A percentile compares a stretch with the other conserved stretches of the same genome.
Evolutionary conservation across 441 rosid species (phyloP).

Genomic region (Syzygium syzygioides): DNA sequence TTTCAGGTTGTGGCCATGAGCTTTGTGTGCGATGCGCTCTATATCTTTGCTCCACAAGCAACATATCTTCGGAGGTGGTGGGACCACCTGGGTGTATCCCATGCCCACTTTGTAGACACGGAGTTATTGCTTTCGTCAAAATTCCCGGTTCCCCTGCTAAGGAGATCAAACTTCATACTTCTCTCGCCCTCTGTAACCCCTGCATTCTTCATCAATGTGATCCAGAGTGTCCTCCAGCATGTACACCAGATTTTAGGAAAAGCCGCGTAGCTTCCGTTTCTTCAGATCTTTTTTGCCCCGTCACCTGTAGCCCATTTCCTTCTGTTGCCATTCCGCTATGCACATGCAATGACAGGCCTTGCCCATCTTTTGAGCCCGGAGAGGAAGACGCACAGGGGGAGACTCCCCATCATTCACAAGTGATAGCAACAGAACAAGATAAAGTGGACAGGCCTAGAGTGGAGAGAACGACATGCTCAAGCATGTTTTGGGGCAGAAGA

Average conservation of each 20-base stretch:
- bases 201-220: constrained; percentile 82
- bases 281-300: constrained; percentile 83
- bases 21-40: constrained; percentile 90
- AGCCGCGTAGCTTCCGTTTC: constrained; percentile 67
- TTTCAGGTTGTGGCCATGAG: constrained; percentile 87
- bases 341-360: constrained; percentile 77
- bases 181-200: constrained; percentile 88
- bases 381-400: constrained; percentile 39
- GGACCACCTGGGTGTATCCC: constrained; percentile 85
- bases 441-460: constrained; percentile 69
- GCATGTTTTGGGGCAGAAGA: constrained; percentile 97
- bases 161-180: constrained; percentile 57
- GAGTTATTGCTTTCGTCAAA: constrained; percentile 67
- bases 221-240: constrained; percentile 42
- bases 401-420: constrained; percentile 37
- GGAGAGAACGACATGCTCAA: constrained; percentile 81
- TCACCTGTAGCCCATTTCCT: constrained; percentile 92
- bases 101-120: constrained; percentile 90
- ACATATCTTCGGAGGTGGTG: constrained; percentile 49
- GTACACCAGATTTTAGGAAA: constrained; percentile 52
- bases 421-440: constrained; percentile 41
- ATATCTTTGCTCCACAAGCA: constrained; percentile 87
- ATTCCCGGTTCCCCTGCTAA: constrained; percentile 59
- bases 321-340: constrained; percentile 79
- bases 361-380: constrained; percentile 71